Percentiles rank a stretch among this genome's conserved stretches.
Conservation (phyloP, 257 asterid species). For the Lantana camara region DNA sequence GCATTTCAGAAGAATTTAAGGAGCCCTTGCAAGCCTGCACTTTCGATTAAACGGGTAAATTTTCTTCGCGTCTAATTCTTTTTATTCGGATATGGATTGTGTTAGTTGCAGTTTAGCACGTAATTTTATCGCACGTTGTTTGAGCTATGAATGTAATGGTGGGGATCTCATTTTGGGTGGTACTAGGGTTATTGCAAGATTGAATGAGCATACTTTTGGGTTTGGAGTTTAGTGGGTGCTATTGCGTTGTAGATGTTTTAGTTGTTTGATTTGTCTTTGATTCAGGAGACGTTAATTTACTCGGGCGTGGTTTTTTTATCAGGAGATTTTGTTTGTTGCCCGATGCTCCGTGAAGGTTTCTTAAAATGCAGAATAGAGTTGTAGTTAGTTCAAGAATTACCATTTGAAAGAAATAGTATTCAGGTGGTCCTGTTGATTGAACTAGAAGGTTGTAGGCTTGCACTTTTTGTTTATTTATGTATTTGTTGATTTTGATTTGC, state of each 20-base stretch:
- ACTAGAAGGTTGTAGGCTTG: conserved; percentile 1
- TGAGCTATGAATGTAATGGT: background rate
- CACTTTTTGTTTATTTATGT: background rate
- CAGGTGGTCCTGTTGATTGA: background rate
- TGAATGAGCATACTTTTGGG: background rate
- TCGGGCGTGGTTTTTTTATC: background rate
- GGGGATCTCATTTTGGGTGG: conserved; percentile 6
- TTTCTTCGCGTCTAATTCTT: background rate
- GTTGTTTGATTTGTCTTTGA: conserved; percentile 4
- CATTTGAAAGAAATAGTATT: background rate
- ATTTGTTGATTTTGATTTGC: conserved; percentile 8
- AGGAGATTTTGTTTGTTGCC: background rate
- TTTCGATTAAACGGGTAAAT: conserved; percentile 14
- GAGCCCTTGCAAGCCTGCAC: conserved; percentile 9
- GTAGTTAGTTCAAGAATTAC: background rate
- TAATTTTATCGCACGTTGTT: background rate
- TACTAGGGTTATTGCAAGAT: background rate
- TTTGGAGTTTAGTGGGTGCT: background rate
- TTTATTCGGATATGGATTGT: background rate
- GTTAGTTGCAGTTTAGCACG: background rate
- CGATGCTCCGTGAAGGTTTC: background rate
- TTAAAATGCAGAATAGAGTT: background rate
- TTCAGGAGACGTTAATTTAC: background rate
- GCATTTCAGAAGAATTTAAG: background rate
- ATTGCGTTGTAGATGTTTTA: background rate